Evolutionary conservation across 2,329 filamentous ascomycete species (phyloP), one percentile per base, ranked within the genome.

Genomic region (Fusarium udum): DNA sequence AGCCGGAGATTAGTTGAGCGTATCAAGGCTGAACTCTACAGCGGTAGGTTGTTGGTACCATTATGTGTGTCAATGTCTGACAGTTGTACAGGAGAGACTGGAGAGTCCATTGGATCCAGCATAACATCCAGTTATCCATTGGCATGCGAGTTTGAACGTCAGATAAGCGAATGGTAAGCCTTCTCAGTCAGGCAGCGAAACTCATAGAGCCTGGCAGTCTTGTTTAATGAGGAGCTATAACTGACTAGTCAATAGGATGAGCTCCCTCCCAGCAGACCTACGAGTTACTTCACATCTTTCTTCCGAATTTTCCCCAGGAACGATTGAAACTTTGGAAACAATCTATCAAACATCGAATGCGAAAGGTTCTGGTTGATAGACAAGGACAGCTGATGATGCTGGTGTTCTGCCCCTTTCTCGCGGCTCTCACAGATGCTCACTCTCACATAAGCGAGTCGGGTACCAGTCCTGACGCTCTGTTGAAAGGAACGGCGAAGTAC

Each of bases 31-130:
- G 39, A 40, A 1, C 39, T 40, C 9, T 40, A 40, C 13, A 22
- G 20, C 20, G 39, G 39, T 14, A 22, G 3, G 39, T 22, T 2
- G 13, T 22, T 14, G 18, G 7, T 12, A 39, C 4, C 37, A 36
- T 14, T 39, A 8, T 13, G 8, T 22, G 12, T 22, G 37, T 14
- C 37, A 10, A 13, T 22, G 3, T 39, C 20, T 39, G 20, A 39
- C 6, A 8, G 12, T 8, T 39, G 11, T 39, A 22, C 6, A 39
- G 39, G 2, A 14, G 20, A 14, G 4, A n/a, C n/a, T n/a, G n/a
- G n/a, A n/a, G n/a, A n/a, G n/a, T 22, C 20, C 4, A 9, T 5
- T 7, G 20, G 39, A 14, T 1, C 7, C 14, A 14, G 12, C 4
- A 14, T 40, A 9, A 14, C 13, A 40, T 5, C 39, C 39, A 40